Conservation (phyloP, 2,329 filamentous ascomycete species). For the Neofusicoccum umdonicola region DNA sequence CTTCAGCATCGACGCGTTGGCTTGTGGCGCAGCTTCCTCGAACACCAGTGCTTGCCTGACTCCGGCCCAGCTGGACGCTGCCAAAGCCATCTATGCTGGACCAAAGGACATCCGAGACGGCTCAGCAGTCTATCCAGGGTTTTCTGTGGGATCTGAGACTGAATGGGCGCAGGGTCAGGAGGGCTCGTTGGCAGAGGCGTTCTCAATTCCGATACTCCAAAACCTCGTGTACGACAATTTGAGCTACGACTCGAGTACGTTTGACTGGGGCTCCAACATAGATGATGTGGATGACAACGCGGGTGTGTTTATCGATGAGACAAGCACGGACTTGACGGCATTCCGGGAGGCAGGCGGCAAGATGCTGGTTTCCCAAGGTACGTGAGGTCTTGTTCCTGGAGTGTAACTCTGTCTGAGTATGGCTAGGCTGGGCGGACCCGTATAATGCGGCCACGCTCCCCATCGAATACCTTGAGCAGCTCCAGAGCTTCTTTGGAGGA, state of each 20-base stretch:
- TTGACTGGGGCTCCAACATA: conserved; percentile 40
- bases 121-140: conserved; percentile 40
- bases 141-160: conserved; percentile 40
- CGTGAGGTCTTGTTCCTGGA: neutral
- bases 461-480: neutral
- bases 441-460: conserved; percentile 15
- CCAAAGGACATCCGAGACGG: conserved; percentile 23
- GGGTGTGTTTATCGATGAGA: conserved; percentile 39
- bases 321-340: conserved; percentile 28
- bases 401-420: neutral
- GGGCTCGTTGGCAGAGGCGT: conserved; percentile 33
- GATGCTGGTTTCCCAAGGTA: conserved; percentile 39
- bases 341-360: conserved; percentile 36
- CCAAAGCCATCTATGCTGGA: conserved; percentile 34
- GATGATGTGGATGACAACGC: conserved; percentile 32
- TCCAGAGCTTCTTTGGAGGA: neutral
- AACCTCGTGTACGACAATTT: conserved; percentile 42
- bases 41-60: conserved; percentile 30
- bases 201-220: conserved; percentile 41
- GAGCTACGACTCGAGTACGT: conserved; percentile 33
- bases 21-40: conserved; percentile 23
- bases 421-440: conserved; percentile 18
- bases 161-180: conserved; percentile 38
- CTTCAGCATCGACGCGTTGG: conserved; percentile 34
- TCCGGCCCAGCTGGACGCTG: conserved; percentile 30